Conservation (phyloP, 1,284 basidiomycete species). For the Termitomyces sp. region DNA sequence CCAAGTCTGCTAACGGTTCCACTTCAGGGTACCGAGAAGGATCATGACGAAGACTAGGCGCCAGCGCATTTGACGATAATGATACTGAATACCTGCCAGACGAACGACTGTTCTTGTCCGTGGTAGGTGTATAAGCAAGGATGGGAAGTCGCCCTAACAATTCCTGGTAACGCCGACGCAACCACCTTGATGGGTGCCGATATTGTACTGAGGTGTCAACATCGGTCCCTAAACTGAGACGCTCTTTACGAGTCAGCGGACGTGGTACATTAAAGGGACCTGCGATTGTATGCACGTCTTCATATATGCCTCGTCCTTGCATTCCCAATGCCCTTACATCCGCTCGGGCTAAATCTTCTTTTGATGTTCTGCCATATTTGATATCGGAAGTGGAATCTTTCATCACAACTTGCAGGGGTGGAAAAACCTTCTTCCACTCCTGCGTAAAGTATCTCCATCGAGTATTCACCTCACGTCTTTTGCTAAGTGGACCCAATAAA, state of each 20-base stretch:
- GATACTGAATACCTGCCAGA: slow-evolving; percentile 22
- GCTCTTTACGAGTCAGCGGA: slow-evolving; percentile 29
- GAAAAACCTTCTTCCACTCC: slow-evolving; percentile 50
- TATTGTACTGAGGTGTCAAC: background rate
- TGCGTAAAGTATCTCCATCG: slow-evolving; percentile 59
- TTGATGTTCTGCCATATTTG: background rate
- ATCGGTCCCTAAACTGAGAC: slow-evolving; percentile 6
- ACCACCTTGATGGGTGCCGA: slow-evolving; percentile 48
- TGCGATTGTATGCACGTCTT: slow-evolving; percentile 45
- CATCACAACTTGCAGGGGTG: slow-evolving; percentile 50
- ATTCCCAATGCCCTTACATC: slow-evolving; percentile 32
- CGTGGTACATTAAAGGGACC: slow-evolving; percentile 24
- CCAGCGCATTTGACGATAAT: slow-evolving; percentile 20
- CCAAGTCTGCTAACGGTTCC: slow-evolving; percentile 20
- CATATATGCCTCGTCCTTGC: slow-evolving; percentile 39
- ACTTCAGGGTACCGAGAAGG: slow-evolving; percentile 21
- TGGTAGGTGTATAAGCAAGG: slow-evolving; percentile 33
- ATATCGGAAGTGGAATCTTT: slow-evolving; percentile 9
- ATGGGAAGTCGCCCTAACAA: slow-evolving; percentile 56
- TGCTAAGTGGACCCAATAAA: slow-evolving; percentile 61
- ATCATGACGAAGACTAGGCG: slow-evolving; percentile 13
- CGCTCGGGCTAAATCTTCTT: slow-evolving; percentile 2
- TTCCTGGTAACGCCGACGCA: slow-evolving; percentile 60
- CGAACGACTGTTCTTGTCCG: slow-evolving; percentile 1
- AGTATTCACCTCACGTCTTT: slow-evolving; percentile 66